Percentiles rank a stretch among this genome's conserved stretches.
Evolutionary conservation across 129 eudicot genomes (phyloP).

Genomic region (Tagetes patula): DNA sequence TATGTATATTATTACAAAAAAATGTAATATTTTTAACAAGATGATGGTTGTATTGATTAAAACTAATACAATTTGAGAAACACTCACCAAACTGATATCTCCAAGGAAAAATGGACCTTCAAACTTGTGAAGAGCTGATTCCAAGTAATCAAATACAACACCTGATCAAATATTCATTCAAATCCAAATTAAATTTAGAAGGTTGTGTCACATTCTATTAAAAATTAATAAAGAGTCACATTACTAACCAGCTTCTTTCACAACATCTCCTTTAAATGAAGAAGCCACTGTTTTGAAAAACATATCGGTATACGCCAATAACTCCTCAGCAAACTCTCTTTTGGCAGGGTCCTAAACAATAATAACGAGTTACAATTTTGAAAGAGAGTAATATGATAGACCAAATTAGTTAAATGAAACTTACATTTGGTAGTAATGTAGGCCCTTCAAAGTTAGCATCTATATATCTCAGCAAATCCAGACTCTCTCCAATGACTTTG

Average conservation of each 20-base stretch:
- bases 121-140: slow-evolving; percentile 66
- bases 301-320: slow-evolving; percentile 46
- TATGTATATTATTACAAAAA: no score
- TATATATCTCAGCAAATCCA: slow-evolving; percentile 70
- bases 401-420: slow-evolving; percentile 31
- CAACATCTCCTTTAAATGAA: slow-evolving; percentile 50
- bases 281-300: slow-evolving; percentile 32
- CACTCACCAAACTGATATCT: slow-evolving; percentile 58
- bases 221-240: background rate
- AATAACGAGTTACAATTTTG: background rate
- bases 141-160: slow-evolving; percentile 67
- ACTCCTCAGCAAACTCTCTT: slow-evolving; percentile 66
- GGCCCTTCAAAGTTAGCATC: slow-evolving; percentile 85
- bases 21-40: no score
- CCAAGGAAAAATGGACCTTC: slow-evolving; percentile 85
- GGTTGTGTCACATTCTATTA: background rate
- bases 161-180: no score
- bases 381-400: background rate
- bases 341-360: slow-evolving; percentile 59
- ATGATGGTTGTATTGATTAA: no score
- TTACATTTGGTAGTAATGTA: slow-evolving; percentile 65
- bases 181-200: background rate
- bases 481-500: slow-evolving; percentile 77
- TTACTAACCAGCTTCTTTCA: slow-evolving; percentile 65
- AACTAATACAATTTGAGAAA: no score